phyloP scores from a whole-genome alignment of 2,329 filamentous ascomycete species.

The Ceratocystis variospora region DNA sequence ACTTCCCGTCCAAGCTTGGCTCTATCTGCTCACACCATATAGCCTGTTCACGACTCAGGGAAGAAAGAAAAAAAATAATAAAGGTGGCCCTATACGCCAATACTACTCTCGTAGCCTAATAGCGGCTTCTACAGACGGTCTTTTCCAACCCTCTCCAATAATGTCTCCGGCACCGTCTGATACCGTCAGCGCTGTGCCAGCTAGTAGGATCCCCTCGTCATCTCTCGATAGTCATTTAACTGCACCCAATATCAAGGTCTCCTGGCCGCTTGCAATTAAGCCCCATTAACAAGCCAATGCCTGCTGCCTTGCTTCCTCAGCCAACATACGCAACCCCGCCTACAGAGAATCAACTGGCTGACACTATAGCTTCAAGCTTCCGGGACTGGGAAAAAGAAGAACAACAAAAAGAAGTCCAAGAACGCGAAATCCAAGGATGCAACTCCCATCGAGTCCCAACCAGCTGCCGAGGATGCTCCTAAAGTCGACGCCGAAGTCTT shows the following conservation, averaged over 20 bases:
- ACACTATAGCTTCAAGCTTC: conserved; percentile 18
- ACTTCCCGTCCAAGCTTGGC: background rate
- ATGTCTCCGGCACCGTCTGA: conserved; percentile 15
- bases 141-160: background rate
- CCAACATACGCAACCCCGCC: background rate
- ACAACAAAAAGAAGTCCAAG: conserved; percentile 47
- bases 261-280: background rate
- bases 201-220: conserved; percentile 8
- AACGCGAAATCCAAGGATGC: conserved; percentile 34
- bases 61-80: background rate
- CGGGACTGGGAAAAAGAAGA: conserved; percentile 40
- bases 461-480: background rate
- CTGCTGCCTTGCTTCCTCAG: background rate
- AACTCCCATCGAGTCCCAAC: background rate
- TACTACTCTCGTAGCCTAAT: background rate
- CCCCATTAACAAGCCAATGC: background rate
- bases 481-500: conserved; percentile 25
- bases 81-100: background rate
- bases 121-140: background rate
- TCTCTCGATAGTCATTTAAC: background rate
- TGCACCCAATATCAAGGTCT: background rate
- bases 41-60: background rate
- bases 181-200: conserved; percentile 12
- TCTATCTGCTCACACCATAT: background rate
- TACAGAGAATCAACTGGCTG: conserved; percentile 17